Percentiles rank a stretch among this genome's conserved stretches.
phyloP scores from a whole-genome alignment of 805 yeast genomes.

The Ogataea siamensis region DNA sequence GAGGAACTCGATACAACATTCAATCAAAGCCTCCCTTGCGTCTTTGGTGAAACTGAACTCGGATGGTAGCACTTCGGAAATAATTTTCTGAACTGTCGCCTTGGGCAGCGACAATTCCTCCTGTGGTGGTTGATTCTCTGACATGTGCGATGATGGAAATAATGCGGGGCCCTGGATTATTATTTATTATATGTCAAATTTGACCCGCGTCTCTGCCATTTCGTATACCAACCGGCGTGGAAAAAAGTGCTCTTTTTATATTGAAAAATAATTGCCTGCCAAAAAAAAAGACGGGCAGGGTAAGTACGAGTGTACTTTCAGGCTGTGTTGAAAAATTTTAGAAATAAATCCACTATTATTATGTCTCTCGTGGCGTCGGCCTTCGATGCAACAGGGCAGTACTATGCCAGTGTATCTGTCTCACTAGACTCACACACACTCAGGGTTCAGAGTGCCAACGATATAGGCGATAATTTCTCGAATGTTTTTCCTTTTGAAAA shows the following conservation, averaged over 20 bases:
- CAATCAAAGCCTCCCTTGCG: constrained; percentile 91
- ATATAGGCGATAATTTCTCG: constrained; percentile 36
- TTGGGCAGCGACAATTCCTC: constrained; percentile 40
- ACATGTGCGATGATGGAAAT: constrained; percentile 12
- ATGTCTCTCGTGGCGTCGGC: constrained; percentile 37
- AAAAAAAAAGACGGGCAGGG: neutral
- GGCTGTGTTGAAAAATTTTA: constrained; percentile 22
- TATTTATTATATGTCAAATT: constrained; percentile 1
- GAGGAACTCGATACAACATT: constrained; percentile 92
- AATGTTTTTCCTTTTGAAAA: constrained; percentile 51
- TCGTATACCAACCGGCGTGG: constrained; percentile 4
- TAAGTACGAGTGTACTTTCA: neutral
- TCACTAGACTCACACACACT: constrained; percentile 72
- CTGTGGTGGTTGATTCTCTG: constrained; percentile 24
- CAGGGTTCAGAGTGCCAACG: constrained; percentile 51
- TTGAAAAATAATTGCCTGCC: neutral
- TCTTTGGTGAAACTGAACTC: constrained; percentile 88
- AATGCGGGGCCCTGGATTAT: neutral
- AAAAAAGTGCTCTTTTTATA: constrained; percentile 9
- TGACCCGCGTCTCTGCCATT: constrained; percentile 15
- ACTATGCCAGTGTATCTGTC: constrained; percentile 61
- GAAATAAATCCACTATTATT: constrained; percentile 1
- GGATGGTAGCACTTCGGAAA: constrained; percentile 84
- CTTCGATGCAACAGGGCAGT: constrained; percentile 63
- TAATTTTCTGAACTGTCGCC: constrained; percentile 95